Percentiles rank a stretch among this genome's conserved stretches.
Conservation (phyloP, 2,329 filamentous ascomycete species). For the Penicillium occitanis region DNA sequence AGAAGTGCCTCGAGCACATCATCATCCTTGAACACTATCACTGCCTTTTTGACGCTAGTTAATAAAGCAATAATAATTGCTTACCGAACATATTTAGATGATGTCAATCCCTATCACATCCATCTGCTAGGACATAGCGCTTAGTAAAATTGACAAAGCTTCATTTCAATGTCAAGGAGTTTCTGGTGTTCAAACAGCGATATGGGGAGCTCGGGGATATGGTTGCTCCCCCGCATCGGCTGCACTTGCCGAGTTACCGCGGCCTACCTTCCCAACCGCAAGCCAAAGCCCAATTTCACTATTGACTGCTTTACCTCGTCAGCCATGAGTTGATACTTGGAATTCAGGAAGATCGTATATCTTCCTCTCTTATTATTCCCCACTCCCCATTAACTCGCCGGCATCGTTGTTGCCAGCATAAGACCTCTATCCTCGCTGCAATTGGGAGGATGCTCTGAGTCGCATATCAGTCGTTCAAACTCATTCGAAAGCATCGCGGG, state of each 20-base stretch:
- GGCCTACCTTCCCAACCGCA: background rate
- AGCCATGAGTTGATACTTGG: background rate
- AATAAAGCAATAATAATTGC: background rate
- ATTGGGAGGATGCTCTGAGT: background rate
- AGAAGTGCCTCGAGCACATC: no score
- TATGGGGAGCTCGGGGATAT: background rate
- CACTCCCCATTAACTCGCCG: background rate
- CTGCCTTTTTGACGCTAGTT: background rate
- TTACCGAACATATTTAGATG: background rate
- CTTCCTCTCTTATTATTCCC: background rate
- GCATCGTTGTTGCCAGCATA: background rate
- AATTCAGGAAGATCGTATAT: background rate
- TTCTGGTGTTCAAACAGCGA: background rate
- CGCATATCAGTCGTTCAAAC: background rate
- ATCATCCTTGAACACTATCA: no score
- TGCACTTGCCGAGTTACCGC: slow-evolving; percentile 1
- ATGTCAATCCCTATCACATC: background rate
- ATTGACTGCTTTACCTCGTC: background rate
- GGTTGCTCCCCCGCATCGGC: slow-evolving; percentile 3
- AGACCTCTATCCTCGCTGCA: background rate
- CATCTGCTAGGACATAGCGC: background rate
- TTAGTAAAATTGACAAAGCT: background rate
- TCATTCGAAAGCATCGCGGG: background rate
- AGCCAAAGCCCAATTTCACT: background rate
- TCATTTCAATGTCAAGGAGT: background rate